Evolutionary conservation across 2,329 filamentous ascomycete genomes (phyloP).

Genomic region (Trichoderma afroharzianum): DNA sequence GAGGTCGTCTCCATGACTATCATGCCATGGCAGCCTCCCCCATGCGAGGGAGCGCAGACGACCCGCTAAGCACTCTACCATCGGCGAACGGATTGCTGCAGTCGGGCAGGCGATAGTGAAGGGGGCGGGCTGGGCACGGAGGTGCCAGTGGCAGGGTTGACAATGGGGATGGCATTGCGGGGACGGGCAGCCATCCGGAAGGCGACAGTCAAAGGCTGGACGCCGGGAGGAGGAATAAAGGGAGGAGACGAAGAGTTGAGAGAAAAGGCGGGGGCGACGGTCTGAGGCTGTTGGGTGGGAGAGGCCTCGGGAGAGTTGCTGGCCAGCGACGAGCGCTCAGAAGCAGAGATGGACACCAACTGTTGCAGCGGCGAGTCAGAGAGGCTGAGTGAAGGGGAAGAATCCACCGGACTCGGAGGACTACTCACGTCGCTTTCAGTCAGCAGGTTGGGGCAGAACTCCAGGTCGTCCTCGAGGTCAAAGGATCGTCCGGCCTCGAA

Average conservation of each 20-base stretch:
- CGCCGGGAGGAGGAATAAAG: conserved; percentile 62
- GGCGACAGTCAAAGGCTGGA: conserved; percentile 61
- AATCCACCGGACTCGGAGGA: conserved; percentile 19
- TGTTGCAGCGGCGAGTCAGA: conserved; percentile 46
- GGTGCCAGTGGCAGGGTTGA: conserved; percentile 90
- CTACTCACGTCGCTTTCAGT: conserved; percentile 86
- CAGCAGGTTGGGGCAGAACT: conserved; percentile 90
- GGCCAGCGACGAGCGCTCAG: conserved; percentile 90
- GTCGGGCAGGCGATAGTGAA: conserved; percentile 60
- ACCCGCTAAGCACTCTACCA: conserved; percentile 44
- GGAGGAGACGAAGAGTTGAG: conserved; percentile 64
- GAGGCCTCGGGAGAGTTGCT: conserved; percentile 92
- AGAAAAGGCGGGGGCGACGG: conserved; percentile 74
- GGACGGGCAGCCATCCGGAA: conserved; percentile 83
- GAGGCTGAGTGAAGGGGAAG: conserved; percentile 19
- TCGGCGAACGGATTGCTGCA: conserved; percentile 54
- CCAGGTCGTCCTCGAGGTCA: conserved; percentile 91
- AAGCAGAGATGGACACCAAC: conserved; percentile 87
- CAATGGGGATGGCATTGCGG: conserved; percentile 94
- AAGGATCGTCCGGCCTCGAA: conserved; percentile 93
- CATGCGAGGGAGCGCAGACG: conserved; percentile 30
- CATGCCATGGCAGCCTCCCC: conserved; percentile 10
- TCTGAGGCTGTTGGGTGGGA: conserved; percentile 81
- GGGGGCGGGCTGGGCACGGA: conserved; percentile 84
- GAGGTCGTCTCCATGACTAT: conserved; percentile 30